Conservation (phyloP, 495 filamentous ascomycete genomes). For the Aspergillus indologenus region DNA sequence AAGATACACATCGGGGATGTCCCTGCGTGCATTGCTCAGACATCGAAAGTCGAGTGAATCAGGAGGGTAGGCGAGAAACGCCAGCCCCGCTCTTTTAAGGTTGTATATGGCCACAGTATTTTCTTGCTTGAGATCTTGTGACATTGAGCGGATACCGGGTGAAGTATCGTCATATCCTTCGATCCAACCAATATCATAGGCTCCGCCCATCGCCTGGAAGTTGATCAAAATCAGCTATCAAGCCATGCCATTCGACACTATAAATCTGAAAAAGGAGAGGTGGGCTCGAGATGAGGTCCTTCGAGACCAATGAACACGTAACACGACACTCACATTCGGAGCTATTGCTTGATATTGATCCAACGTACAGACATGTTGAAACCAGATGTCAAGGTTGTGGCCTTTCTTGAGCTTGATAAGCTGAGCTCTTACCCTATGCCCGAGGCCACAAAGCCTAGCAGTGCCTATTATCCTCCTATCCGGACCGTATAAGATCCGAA, state of each 20-base stretch:
- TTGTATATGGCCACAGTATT: conserved; percentile 28
- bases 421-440: conserved; percentile 10
- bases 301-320: not conserved
- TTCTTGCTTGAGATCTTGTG: conserved; percentile 24
- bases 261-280: not conserved
- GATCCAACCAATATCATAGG: conserved; percentile 32
- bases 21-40: conserved; percentile 5
- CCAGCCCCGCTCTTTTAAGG: conserved; percentile 1
- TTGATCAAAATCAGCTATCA: not conserved
- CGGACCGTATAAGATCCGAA: conserved; percentile 36
- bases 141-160: conserved; percentile 24
- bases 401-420: conserved; percentile 24
- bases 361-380: conserved; percentile 35
- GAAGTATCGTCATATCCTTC: conserved; percentile 37
- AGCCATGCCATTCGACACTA: not conserved
- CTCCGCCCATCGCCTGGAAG: conserved; percentile 2
- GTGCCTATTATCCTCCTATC: conserved; percentile 33
- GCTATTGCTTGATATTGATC: conserved; percentile 32
- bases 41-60: conserved; percentile 24
- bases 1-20: conserved; percentile 17
- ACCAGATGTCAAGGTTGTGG: conserved; percentile 37
- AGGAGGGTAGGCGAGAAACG: conserved; percentile 31
- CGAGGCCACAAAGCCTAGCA: conserved; percentile 39
- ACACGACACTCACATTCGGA: conserved; percentile 27
- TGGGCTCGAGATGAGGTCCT: not conserved